Base-by-base conservation (phyloP, 2,329 filamentous ascomycete genomes). In the Coniochaeta hoffmannii region DNA sequence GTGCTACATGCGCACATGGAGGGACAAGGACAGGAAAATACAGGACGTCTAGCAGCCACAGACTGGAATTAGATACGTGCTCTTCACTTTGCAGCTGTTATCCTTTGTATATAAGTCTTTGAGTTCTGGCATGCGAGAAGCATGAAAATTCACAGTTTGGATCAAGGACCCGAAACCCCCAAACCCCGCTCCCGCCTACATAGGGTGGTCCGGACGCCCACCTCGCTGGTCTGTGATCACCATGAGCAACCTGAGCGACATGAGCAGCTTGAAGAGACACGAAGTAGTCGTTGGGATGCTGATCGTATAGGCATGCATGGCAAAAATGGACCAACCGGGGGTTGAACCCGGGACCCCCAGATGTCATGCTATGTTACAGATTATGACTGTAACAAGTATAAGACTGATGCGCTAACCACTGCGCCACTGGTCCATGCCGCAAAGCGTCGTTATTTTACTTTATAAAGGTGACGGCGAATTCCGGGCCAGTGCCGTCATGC, bases 321-420 rank as follows among this genome's bases (percentile, higher is more conserved):
- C 5, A 26, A 46, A 46, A 46, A 46, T 46, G 41, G 41, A 46
- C 41, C 41, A 46, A 46, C 41, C 41, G 41, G 41, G 41, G 41
- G 41, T 46, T 46, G 41, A 46, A 46, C 41, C 41, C 41, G 41
- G 41, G 41, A 46, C 41, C 41, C 41, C 41, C 41, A 46, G 41
- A 46, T 46, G 19, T 46, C 41, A 46, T 46, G 24, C 41, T 46
- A 46, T 26, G 41, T 46, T 46, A 46, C 41, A 46, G 24, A 5
- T 12, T 22, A 3, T 24, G 30, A 11, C 24, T 46, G 41, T 46
- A 46, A 46, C 41, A 46, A 46, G 24, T 46, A 46, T 46, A 46
- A 46, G 41, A 46, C 41, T 46, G 41, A 46, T 46, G 41, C 41
- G 41, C 41, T 46, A 46, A 46, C 41, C 41, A 46, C 41, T 46